Conservation (phyloP, 2,329 filamentous ascomycete species). For the Laburnicola sp. region DNA sequence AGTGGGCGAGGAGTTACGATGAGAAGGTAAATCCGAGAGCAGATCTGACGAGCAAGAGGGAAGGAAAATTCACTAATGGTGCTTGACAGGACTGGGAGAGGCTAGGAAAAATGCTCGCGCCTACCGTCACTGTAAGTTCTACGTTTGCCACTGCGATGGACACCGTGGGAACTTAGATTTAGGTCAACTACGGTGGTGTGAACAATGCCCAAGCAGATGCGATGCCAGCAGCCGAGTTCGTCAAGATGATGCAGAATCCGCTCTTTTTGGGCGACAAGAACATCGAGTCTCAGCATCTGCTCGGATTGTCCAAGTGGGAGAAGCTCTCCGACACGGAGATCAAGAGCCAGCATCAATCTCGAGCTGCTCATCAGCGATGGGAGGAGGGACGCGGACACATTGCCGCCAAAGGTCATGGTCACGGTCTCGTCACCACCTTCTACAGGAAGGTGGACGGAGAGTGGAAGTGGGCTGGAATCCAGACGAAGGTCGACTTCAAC, state of each 20-base stretch:
- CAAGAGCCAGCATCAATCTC: background rate
- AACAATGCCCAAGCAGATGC: background rate
- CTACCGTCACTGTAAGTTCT: background rate
- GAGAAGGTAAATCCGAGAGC: background rate
- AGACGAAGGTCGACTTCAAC: background rate
- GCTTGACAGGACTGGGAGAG: background rate
- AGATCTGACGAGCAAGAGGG: no score
- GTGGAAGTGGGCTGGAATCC: slow-evolving; percentile 1
- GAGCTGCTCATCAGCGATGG: background rate
- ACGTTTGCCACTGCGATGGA: background rate
- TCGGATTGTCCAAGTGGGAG: slow-evolving; percentile 1
- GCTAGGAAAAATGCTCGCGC: background rate
- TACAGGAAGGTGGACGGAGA: background rate
- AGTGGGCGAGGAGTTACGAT: background rate
- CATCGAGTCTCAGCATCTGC: background rate
- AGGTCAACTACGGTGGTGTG: slow-evolving; percentile 1
- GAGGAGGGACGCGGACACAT: background rate
- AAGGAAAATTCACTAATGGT: background rate
- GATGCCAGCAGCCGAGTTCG: background rate
- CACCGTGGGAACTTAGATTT: background rate
- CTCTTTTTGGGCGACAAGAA: background rate
- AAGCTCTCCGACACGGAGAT: background rate
- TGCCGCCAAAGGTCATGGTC: background rate
- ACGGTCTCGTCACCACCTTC: background rate
- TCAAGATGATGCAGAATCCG: background rate